Evolutionary conservation across 1,284 basidiomycete species (phyloP).

Genomic region (Cryptococcus amylolentus): DNA sequence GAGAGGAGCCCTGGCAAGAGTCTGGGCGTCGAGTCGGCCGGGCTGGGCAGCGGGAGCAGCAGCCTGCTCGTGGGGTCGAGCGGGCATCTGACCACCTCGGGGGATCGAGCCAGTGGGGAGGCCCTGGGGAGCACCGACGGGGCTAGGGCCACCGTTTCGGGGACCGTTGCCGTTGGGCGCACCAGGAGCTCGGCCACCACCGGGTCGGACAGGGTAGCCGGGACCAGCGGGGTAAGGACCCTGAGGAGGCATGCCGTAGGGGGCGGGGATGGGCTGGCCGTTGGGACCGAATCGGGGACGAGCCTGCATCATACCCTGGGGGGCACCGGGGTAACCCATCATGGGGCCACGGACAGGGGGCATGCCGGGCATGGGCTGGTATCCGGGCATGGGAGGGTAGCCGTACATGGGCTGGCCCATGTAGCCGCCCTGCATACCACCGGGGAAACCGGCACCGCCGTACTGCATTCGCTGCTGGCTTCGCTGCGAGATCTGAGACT

Average conservation of each 20-base stretch:
- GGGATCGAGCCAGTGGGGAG: conserved; percentile 50
- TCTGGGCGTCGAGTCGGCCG: conserved; percentile 50
- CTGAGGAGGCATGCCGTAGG: conserved; percentile 59
- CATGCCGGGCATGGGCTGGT: conserved; percentile 44
- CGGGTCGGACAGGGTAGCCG: conserved; percentile 41
- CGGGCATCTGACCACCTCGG: conserved; percentile 44
- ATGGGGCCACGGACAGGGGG: conserved; percentile 61
- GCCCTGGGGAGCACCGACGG: conserved; percentile 49
- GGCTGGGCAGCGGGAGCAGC: conserved; percentile 30
- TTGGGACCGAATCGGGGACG: conserved; percentile 76
- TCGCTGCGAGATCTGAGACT: conserved; percentile 96
- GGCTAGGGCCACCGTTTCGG: conserved; percentile 45
- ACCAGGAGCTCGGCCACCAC: conserved; percentile 38
- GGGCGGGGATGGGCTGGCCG: conserved; percentile 55
- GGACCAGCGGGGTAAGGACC: conserved; percentile 54
- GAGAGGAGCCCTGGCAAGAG: conserved; percentile 69
- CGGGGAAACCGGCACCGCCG: conserved; percentile 74
- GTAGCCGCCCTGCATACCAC: conserved; percentile 61
- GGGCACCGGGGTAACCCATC: conserved; percentile 64
- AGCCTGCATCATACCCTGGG: conserved; percentile 60
- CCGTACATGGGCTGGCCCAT: conserved; percentile 81
- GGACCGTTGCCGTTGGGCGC: conserved; percentile 54
- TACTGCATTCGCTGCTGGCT: conserved; percentile 88
- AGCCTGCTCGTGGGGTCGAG: conserved; percentile 47
- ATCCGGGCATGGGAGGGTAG: conserved; percentile 72